phyloP scores from a whole-genome alignment of 306 rosid genomes.

The Vigna reflexopilosa region DNA sequence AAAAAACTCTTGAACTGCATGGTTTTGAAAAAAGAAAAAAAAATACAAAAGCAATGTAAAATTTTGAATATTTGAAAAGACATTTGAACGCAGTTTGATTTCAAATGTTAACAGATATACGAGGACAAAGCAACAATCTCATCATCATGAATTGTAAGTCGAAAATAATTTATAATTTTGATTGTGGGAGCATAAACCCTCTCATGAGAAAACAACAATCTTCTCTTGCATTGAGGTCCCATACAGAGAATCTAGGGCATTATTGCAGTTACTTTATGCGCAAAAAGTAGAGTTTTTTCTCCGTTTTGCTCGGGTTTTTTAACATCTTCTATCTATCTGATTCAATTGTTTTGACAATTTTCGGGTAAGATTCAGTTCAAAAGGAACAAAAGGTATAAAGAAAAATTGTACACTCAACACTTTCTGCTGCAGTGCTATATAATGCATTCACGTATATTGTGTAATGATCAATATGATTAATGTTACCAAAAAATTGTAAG shows the following conservation, averaged over 20 bases:
- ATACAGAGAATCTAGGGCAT: conserved; percentile 19
- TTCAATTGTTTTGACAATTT: background rate
- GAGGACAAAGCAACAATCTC: background rate
- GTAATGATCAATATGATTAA: too few species aligned
- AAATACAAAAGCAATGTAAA: background rate
- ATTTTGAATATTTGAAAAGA: background rate
- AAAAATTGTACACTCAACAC: background rate
- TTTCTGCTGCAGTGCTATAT: background rate
- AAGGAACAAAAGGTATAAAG: background rate
- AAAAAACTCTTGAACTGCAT: too few species aligned
- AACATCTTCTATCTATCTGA: conserved; percentile 2
- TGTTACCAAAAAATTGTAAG: too few species aligned
- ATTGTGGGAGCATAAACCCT: background rate
- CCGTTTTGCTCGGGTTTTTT: conserved; percentile 3
- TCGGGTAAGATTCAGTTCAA: background rate
- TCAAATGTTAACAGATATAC: background rate
- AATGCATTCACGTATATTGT: background rate
- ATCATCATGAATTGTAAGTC: background rate
- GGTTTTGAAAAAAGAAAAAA: too few species aligned
- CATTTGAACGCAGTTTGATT: background rate
- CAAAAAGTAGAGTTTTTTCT: background rate
- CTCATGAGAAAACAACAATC: conserved; percentile 35
- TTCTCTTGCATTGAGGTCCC: conserved; percentile 25
- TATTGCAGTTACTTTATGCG: conserved; percentile 29
- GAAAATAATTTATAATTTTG: background rate